Conservation (phyloP, 2,329 filamentous ascomycete genomes). For the Colletotrichum lentis region DNA sequence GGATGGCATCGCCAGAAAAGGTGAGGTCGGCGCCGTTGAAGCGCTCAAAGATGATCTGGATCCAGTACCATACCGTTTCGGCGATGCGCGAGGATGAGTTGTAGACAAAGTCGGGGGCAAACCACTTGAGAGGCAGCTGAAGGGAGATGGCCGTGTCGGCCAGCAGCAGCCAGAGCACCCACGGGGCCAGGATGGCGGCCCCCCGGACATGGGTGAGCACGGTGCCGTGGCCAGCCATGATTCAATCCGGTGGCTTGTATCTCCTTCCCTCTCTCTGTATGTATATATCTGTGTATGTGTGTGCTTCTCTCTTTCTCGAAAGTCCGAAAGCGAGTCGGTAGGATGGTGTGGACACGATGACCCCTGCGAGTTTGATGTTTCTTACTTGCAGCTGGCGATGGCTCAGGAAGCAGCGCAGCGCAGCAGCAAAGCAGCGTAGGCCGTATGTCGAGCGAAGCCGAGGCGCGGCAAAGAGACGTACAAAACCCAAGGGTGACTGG, state of each 20-base stretch:
- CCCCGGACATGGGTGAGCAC: constrained; percentile 53
- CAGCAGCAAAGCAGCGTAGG: constrained; percentile 13
- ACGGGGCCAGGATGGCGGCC: constrained; percentile 56
- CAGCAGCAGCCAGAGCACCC: constrained; percentile 60
- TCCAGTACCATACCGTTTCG: constrained; percentile 62
- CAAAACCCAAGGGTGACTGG: not conserved
- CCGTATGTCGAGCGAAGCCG: constrained; percentile 8
- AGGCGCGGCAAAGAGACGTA: constrained; percentile 21
- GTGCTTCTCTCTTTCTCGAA: too few species aligned
- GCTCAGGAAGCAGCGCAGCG: not conserved
- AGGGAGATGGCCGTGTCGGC: constrained; percentile 61
- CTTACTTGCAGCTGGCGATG: not conserved
- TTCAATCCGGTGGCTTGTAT: not conserved
- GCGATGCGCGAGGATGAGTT: constrained; percentile 63
- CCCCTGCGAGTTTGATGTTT: not conserved
- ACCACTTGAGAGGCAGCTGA: constrained; percentile 56
- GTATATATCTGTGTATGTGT: too few species aligned
- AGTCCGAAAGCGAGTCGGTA: constrained; percentile 26
- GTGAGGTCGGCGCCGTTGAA: constrained; percentile 63
- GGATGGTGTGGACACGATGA: not conserved
- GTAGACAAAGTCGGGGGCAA: constrained; percentile 61
- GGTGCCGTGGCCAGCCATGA: constrained; percentile 37
- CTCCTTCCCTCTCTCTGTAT: too few species aligned
- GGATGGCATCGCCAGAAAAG: constrained; percentile 61
- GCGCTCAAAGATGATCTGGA: constrained; percentile 64